Percentiles rank a stretch among this genome's conserved stretches.
Conservation (phyloP, 2,329 filamentous ascomycete species). For the Dactylella cylindrospora region DNA sequence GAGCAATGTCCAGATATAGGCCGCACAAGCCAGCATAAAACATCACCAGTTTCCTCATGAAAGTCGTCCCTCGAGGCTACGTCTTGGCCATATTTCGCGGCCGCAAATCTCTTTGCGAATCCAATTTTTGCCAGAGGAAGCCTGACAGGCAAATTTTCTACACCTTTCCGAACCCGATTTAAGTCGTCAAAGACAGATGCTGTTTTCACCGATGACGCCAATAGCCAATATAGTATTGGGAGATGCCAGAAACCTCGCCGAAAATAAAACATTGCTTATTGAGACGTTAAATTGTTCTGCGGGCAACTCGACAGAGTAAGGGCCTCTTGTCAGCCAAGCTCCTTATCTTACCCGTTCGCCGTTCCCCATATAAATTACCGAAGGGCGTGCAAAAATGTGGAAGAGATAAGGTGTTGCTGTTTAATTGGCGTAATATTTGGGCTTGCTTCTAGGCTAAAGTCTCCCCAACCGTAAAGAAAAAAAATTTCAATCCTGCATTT, state of each 20-base stretch:
- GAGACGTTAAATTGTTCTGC: slow-evolving; percentile 19
- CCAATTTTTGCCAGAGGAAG: slow-evolving; percentile 8
- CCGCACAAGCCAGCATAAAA: background rate
- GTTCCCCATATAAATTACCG: slow-evolving; percentile 36
- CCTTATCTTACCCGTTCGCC: slow-evolving; percentile 43
- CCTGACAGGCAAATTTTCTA: no score
- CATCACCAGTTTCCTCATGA: background rate
- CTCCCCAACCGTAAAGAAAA: slow-evolving; percentile 13
- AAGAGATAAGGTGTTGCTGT: slow-evolving; percentile 43
- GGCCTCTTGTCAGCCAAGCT: no score
- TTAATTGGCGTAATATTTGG: slow-evolving; percentile 36
- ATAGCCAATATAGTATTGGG: slow-evolving; percentile 23
- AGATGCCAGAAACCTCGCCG: slow-evolving; percentile 28
- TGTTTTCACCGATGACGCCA: no score
- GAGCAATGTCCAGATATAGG: slow-evolving; percentile 8
- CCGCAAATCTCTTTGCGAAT: slow-evolving; percentile 16
- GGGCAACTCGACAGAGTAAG: no score
- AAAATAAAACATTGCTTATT: slow-evolving; percentile 38
- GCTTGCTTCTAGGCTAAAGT: slow-evolving; percentile 23
- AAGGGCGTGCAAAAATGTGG: no score
- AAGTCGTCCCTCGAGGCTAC: slow-evolving; percentile 3
- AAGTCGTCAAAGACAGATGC: no score
- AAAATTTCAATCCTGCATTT: background rate
- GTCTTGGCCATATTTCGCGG: background rate
- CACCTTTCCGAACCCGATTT: no score